Evolutionary conservation across 176 grass and related monocot species (phyloP).

Genomic region (Dendrocalamus sinicus): DNA sequence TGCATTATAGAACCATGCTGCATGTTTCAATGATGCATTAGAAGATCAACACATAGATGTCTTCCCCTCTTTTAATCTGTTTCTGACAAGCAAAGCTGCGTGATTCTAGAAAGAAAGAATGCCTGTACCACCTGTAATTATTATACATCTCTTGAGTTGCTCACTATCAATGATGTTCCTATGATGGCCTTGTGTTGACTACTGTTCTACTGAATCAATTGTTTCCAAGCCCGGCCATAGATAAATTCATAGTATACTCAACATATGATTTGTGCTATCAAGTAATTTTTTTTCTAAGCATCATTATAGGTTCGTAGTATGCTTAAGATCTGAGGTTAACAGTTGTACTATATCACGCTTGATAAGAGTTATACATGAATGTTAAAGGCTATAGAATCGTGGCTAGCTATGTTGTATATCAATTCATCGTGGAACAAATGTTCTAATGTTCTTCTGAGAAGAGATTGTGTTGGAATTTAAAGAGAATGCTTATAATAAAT

Average conservation of each 20-base stretch:
- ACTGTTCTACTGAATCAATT: slow-evolving; percentile 13
- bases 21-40: slow-evolving; percentile 13
- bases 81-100: slow-evolving; percentile 12
- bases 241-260: not conserved
- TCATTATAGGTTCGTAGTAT: not conserved
- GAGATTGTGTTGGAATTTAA: not conserved
- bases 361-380: not conserved
- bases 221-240: slow-evolving; percentile 17
- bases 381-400: not conserved
- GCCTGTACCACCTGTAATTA: not conserved
- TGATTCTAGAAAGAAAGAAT: slow-evolving; percentile 34
- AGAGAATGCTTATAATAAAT: not conserved
- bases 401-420: not conserved
- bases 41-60: not conserved
- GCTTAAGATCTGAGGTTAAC: slow-evolving; percentile 16
- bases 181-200: slow-evolving; percentile 3
- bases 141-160: not conserved
- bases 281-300: slow-evolving; percentile 32
- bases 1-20: not conserved
- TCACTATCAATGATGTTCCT: not conserved
- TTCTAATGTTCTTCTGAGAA: slow-evolving; percentile 20
- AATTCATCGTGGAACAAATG: slow-evolving; percentile 6
- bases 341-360: not conserved
- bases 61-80: not conserved
- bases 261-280: not conserved